Evolutionary conservation across 306 rosid species (phyloP).

Genomic region (Sechiopsis laciniata): DNA sequence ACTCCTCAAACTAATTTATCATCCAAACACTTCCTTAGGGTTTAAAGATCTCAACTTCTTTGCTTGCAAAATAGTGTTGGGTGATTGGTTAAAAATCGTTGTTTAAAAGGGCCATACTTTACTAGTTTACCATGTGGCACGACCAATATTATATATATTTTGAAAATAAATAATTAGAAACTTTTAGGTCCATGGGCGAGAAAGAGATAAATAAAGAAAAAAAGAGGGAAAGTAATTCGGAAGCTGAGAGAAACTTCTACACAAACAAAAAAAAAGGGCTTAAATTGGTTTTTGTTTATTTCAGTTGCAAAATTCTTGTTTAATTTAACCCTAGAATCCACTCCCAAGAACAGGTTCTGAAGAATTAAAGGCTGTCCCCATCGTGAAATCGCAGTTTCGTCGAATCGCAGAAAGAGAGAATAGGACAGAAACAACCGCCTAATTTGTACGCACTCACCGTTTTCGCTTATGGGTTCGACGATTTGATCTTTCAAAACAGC

Average conservation of each 20-base stretch:
- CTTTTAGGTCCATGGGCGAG: no score
- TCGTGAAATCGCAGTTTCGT: not conserved
- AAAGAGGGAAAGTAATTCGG: slow-evolving; percentile 21
- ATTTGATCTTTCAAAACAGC: not conserved
- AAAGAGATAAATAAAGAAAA: not conserved
- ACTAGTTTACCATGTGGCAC: no score
- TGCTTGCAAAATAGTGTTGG: no score
- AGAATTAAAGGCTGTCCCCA: slow-evolving; percentile 4
- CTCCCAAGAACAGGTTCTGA: not conserved
- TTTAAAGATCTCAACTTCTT: no score
- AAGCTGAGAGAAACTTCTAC: not conserved
- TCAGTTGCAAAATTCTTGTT: slow-evolving; percentile 16
- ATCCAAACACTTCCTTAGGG: no score
- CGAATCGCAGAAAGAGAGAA: not conserved
- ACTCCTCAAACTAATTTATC: no score
- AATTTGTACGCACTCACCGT: slow-evolving; percentile 23
- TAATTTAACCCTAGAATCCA: slow-evolving; percentile 17
- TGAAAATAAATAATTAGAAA: no score
- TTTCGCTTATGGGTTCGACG: not conserved
- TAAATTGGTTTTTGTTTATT: not conserved
- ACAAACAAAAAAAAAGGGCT: not conserved
- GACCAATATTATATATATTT: no score
- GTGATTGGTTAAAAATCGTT: no score
- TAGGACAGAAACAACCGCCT: slow-evolving; percentile 12
- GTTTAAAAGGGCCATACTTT: no score